Conservation (phyloP, 2,329 filamentous ascomycete genomes). For the Aphanoascus verrucosus region DNA sequence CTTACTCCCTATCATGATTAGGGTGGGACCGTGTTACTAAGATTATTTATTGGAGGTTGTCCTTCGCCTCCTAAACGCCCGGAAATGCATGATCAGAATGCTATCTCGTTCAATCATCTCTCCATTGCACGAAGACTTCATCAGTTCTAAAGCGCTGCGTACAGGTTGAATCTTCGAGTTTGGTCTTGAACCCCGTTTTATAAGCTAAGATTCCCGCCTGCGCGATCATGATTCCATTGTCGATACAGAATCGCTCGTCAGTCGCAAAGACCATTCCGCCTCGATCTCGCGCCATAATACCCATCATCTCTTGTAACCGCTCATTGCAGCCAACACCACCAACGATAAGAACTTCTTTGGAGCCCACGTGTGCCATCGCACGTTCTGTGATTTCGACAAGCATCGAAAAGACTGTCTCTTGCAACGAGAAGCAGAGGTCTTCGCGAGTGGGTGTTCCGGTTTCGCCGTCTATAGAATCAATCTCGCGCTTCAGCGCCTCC, state of each 20-base stretch:
- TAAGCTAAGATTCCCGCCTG: constrained; percentile 85
- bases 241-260: constrained; percentile 95
- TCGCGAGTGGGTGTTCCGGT: constrained; percentile 51
- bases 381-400: constrained; percentile 96
- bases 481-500: constrained; percentile 17
- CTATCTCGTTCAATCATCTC: constrained; percentile 37
- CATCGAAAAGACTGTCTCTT: constrained; percentile 95
- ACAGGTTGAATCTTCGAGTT: constrained; percentile 69
- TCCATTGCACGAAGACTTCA: constrained; percentile 70
- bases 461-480: constrained; percentile 15
- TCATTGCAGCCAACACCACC: constrained; percentile 94
- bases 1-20: background rate
- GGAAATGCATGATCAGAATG: background rate
- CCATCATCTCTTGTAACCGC: constrained; percentile 96
- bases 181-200: constrained; percentile 65
- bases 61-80: background rate
- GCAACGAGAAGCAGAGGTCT: constrained; percentile 86
- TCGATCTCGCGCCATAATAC: constrained; percentile 77
- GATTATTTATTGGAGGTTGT: background rate
- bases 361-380: constrained; percentile 95
- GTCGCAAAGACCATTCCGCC: constrained; percentile 88
- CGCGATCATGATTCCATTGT: constrained; percentile 99
- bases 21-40: background rate
- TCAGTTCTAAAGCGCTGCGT: constrained; percentile 76
- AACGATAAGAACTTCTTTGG: constrained; percentile 84